Conservation (phyloP, 1,284 basidiomycete species). For the Papiliotrema terrestris region DNA sequence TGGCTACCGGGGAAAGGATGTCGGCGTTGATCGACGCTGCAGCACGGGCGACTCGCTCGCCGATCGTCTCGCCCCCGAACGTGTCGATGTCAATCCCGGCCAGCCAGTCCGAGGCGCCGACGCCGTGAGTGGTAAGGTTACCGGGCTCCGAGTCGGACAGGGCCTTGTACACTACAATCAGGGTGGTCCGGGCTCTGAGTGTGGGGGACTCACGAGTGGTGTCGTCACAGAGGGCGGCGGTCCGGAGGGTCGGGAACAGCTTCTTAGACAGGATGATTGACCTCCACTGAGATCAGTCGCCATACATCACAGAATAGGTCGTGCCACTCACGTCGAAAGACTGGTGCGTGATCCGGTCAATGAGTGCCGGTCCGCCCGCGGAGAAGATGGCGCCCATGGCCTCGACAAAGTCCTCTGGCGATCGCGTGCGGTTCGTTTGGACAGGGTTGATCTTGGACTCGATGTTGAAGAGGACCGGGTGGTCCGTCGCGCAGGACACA, state of each 20-base stretch:
- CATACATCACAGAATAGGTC: background rate
- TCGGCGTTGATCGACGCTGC: slow-evolving; percentile 64
- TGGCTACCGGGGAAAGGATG: slow-evolving; percentile 63
- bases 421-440: slow-evolving; percentile 57
- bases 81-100: slow-evolving; percentile 34
- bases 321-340: slow-evolving; percentile 26
- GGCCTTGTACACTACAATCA: slow-evolving; percentile 21
- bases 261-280: slow-evolving; percentile 35
- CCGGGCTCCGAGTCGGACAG: slow-evolving; percentile 15
- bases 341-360: slow-evolving; percentile 43
- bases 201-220: slow-evolving; percentile 21
- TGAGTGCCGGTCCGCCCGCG: slow-evolving; percentile 18
- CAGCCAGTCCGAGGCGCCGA: slow-evolving; percentile 36
- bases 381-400: slow-evolving; percentile 23
- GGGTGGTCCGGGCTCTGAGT: background rate
- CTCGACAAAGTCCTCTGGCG: slow-evolving; percentile 64
- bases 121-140: slow-evolving; percentile 34
- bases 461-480: slow-evolving; percentile 65
- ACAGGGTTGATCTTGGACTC: slow-evolving; percentile 71
- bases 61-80: slow-evolving; percentile 26
- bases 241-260: slow-evolving; percentile 29
- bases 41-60: slow-evolving; percentile 53
- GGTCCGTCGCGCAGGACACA: slow-evolving; percentile 58
- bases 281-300: slow-evolving; percentile 23
- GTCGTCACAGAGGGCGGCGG: slow-evolving; percentile 35